Percentiles rank a stretch among this genome's conserved stretches.
These are phyloP conservation scores for Starmerella bombi DNA, from an alignment of 805 yeast species.

Conservation along the genomic window DNA sequence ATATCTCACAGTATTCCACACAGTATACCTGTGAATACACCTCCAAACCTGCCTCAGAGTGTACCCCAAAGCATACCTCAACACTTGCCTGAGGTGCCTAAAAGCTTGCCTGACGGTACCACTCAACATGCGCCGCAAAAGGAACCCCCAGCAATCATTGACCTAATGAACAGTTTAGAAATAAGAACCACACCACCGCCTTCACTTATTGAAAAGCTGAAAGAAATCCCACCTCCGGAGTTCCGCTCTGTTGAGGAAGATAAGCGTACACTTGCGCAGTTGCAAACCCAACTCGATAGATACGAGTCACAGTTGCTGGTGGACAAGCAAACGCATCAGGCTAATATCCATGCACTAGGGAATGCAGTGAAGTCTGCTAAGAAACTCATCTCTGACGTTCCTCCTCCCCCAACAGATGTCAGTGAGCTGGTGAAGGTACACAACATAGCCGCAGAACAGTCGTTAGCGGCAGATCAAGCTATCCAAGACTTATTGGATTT, in stretches of 20 bases:
- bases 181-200: background rate
- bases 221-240: background rate
- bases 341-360: background rate
- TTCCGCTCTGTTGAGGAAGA: background rate
- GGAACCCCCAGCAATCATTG: background rate
- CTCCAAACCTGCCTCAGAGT: background rate
- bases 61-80: too few relatives aligned
- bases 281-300: background rate
- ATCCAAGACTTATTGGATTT: conserved; percentile 53
- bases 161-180: background rate
- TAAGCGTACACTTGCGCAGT: background rate
- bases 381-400: background rate
- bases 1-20: too few relatives aligned
- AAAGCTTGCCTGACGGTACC: background rate
- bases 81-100: background rate
- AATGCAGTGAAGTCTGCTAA: background rate
- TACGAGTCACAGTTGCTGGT: background rate
- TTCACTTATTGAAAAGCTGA: too few relatives aligned
- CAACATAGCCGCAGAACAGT: conserved; percentile 47
- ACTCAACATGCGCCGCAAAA: background rate
- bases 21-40: background rate
- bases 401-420: background rate
- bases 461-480: conserved; percentile 55
- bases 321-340: background rate
- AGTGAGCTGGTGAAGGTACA: conserved; percentile 36